These are phyloP conservation scores for Laetiporus sulphureus DNA, from an alignment of 1,284 basidiomycete species.

Conservation along the genomic window DNA sequence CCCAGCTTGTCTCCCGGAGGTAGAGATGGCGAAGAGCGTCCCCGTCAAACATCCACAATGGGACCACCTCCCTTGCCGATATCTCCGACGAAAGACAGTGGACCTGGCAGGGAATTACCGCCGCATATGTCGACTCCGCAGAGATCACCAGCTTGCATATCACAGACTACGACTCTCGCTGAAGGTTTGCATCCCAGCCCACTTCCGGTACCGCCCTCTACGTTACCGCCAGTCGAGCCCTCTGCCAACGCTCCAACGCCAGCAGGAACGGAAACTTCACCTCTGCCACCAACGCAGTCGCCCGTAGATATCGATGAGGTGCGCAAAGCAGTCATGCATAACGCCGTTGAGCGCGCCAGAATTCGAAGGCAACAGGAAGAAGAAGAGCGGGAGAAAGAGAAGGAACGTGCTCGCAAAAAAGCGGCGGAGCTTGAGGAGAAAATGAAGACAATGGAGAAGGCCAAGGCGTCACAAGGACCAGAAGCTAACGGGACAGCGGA, in stretches of 20 bases:
- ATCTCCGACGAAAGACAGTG: conserved; percentile 12
- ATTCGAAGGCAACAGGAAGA: conserved; percentile 80
- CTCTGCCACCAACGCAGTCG: conserved; percentile 23
- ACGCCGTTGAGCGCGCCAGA: conserved; percentile 82
- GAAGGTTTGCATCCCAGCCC: conserved; percentile 8
- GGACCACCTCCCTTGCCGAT: conserved; percentile 14
- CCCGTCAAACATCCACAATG: conserved; percentile 15
- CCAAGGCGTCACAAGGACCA: conserved; percentile 16
- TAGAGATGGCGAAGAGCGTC: conserved; percentile 16
- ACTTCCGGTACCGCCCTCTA: conserved; percentile 5
- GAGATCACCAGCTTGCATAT: no score
- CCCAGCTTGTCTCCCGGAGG: conserved; percentile 5
- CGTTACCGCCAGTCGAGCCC: neutral
- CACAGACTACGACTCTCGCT: no score
- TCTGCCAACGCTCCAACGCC: neutral
- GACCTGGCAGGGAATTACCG: conserved; percentile 31
- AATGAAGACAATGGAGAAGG: conserved; percentile 44
- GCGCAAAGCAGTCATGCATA: conserved; percentile 84
- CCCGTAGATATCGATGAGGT: conserved; percentile 62
- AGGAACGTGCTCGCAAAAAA: conserved; percentile 80
- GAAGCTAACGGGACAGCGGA: conserved; percentile 14
- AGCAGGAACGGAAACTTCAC: conserved; percentile 3
- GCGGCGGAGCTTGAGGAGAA: conserved; percentile 80
- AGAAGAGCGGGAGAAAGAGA: conserved; percentile 75
- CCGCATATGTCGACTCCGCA: conserved; percentile 17